Percentiles rank a stretch among this genome's conserved stretches.
phyloP scores from a whole-genome alignment of 306 rosid genomes.

The Cucurbita argyrosperma region DNA sequence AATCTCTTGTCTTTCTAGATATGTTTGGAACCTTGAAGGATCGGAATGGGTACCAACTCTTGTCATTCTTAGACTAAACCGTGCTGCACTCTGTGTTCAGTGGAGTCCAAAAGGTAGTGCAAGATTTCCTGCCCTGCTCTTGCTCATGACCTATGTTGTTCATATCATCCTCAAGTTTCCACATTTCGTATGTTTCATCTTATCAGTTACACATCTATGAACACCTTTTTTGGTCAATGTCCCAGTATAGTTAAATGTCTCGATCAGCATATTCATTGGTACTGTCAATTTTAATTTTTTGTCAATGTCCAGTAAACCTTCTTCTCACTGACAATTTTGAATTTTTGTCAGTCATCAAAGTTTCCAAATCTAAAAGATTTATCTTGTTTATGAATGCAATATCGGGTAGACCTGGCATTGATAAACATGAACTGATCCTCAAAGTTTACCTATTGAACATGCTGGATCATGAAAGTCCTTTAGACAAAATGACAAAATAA shows the following conservation, averaged over 20 bases:
- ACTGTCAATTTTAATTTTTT: not conserved
- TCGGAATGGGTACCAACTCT: slow-evolving; percentile 94
- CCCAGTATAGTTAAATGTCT: not conserved
- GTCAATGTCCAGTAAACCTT: not conserved
- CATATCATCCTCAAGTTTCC: not conserved
- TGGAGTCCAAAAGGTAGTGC: slow-evolving; percentile 94
- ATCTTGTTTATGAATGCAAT: not conserved
- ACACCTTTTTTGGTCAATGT: not conserved
- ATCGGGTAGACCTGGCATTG: not conserved
- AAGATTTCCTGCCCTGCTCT: not conserved
- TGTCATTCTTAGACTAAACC: slow-evolving; percentile 83
- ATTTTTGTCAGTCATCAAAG: not conserved
- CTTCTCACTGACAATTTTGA: not conserved
- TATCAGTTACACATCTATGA: not conserved
- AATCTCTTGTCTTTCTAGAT: slow-evolving; percentile 23
- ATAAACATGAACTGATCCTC: not conserved
- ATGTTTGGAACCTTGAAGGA: slow-evolving; percentile 94
- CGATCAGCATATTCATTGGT: not conserved
- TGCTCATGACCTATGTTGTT: not conserved
- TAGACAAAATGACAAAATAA: not conserved
- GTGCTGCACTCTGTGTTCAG: slow-evolving; percentile 93
- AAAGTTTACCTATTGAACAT: not conserved
- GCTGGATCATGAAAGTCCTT: not conserved
- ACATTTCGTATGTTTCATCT: not conserved
- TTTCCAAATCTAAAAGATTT: not conserved